Base-by-base conservation (phyloP, 176 grass and related monocot species). In the Oryza rufipogon region DNA sequence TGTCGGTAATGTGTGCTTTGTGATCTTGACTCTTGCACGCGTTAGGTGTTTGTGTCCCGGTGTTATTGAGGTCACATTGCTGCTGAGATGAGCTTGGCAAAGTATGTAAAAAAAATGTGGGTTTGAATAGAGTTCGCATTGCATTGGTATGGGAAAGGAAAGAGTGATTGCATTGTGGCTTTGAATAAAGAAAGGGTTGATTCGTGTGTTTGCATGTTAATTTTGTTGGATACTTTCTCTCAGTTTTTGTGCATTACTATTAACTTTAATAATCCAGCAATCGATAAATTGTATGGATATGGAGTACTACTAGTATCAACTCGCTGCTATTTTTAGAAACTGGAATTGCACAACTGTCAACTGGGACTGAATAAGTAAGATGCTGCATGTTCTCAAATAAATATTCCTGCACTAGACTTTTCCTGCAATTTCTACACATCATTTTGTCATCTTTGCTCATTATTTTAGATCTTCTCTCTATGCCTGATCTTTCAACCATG, bases 271-370 rank as follows among this genome's bases (percentile, higher is more conserved):
- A 56, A 56, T 9, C 66, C 20, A 47, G 22, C 36, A 65, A 68
- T 2, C 19, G 1, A 19, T 44, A 73, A 19, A 64, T 77, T 49
- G 56, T 13, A 54, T 54, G 65, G 68, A 67, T 44, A 56, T 51
- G 52, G 39, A n/a, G 9, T 63, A 34, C 36, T 68, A 15, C 8
- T 36, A 65, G 56, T 54, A 77, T 32, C 4, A 36, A 0, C 39
- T 41, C 39, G 17, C 39, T 82, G 19, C 45, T 82, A 72, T 66
- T 77, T 76, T 68, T 78, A 71, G 25, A 82, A 78, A 36, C n/a
- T 90, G 47, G 20, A 86, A 81, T 34, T 72, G 30, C 9, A 70
- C 38, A 51, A 16, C 58, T 41, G 39, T 41, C 7, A 41, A 39
- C 34, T 68, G 6, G 45, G 54, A 68, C 49, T 63, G 34, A 75